Conservation (phyloP, 768 basidiomycete genomes). For the Russula sp. region DNA sequence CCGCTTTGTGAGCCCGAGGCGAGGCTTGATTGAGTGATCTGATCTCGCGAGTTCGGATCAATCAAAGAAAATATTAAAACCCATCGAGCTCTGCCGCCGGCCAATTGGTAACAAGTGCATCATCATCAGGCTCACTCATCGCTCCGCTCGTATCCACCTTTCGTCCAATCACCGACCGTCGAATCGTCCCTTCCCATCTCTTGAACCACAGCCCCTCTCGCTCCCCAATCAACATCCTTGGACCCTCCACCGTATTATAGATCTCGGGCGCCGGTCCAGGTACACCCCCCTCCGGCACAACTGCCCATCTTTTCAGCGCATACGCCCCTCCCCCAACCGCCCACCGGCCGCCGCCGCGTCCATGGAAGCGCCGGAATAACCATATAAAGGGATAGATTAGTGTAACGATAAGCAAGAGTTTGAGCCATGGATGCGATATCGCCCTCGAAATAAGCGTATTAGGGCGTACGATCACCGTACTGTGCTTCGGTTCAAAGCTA, state of each 20-base stretch:
- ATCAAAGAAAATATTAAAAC: not conserved
- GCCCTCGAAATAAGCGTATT: constrained; percentile 57
- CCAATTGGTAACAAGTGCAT: not conserved
- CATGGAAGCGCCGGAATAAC: constrained; percentile 65
- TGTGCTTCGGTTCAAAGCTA: constrained; percentile 39
- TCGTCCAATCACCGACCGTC: constrained; percentile 41
- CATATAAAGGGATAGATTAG: constrained; percentile 76
- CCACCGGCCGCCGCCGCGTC: constrained; percentile 67
- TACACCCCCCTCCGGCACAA: not conserved
- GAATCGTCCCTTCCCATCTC: constrained; percentile 66
- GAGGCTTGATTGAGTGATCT: too few species aligned
- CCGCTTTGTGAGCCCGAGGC: too few species aligned
- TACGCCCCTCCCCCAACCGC: constrained; percentile 70
- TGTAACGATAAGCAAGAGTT: constrained; percentile 57
- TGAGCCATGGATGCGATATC: constrained; percentile 65
- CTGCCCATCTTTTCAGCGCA: constrained; percentile 45
- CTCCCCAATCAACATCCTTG: constrained; percentile 44
- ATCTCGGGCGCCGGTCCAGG: not conserved
- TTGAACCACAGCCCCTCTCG: constrained; percentile 76
- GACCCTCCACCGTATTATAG: constrained; percentile 27
- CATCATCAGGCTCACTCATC: constrained; percentile 20
- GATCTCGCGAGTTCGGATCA: not conserved
- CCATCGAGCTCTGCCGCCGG: constrained; percentile 5
- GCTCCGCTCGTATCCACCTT: constrained; percentile 10
- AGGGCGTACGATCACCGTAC: constrained; percentile 58